Evolutionary conservation across 148 eudicot genomes (phyloP).

Genomic region (Mesembryanthemum crystallinum): DNA sequence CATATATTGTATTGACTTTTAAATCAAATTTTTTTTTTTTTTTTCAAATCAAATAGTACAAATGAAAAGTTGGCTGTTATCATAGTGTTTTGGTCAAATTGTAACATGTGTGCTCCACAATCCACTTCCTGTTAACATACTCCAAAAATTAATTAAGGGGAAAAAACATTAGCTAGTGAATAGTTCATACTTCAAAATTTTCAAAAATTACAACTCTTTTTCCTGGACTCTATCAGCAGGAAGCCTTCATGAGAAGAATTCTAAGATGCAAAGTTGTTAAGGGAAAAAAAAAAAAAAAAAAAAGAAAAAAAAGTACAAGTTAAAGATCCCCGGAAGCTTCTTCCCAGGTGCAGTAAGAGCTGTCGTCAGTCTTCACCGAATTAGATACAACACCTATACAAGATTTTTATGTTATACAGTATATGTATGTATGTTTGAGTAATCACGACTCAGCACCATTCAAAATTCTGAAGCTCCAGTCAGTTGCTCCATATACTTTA

Average conservation of each 20-base stretch:
- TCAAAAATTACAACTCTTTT: neutral
- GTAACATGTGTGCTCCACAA: no score
- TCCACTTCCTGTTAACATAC: no score
- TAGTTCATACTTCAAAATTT: neutral
- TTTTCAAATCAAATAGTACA: no score
- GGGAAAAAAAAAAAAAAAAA: no score
- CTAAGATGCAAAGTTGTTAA: neutral
- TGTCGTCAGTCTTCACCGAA: neutral
- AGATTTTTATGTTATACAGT: neutral
- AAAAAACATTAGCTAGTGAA: neutral
- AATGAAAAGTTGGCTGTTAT: no score
- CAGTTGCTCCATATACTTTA: constrained; percentile 30
- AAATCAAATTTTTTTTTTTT: no score
- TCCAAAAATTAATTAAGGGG: no score
- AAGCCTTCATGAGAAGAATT: neutral
- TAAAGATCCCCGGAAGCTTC: neutral
- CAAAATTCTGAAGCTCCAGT: constrained; percentile 49
- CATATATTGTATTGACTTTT: no score
- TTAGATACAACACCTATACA: constrained; percentile 17
- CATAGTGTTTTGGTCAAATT: no score
- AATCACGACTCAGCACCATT: constrained; percentile 12
- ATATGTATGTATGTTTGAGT: neutral
- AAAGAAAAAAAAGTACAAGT: neutral
- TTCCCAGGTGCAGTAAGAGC: constrained; percentile 6
- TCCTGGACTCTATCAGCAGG: neutral